Percentiles rank a stretch among this genome's conserved stretches.
Conservation (phyloP, 140 eudicot species). For the Erigeron philadelphicus region DNA sequence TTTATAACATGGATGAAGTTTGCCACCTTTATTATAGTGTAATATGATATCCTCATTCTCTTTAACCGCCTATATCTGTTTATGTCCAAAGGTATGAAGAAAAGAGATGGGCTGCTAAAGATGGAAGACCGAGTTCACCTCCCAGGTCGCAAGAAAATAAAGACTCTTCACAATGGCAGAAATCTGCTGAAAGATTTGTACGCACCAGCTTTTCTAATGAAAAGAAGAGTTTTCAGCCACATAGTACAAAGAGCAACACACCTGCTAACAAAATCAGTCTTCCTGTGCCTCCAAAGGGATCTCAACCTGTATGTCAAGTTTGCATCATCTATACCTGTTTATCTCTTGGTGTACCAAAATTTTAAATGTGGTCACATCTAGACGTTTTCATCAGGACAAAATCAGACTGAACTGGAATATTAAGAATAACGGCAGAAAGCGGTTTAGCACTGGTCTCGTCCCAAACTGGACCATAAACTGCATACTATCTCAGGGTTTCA, state of each 20-base stretch:
- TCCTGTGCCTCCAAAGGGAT: constrained; percentile 71
- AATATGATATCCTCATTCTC: not conserved
- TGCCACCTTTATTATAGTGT: not conserved
- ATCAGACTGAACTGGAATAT: not conserved
- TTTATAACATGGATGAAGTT: not conserved
- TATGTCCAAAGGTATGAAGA: constrained; percentile 55
- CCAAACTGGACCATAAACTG: not conserved
- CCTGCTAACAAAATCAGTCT: constrained; percentile 41
- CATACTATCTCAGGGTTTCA: not conserved
- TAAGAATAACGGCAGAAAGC: not conserved
- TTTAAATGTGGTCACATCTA: not conserved
- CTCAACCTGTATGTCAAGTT: constrained; percentile 53
- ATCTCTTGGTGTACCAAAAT: not conserved
- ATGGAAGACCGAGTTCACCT: constrained; percentile 50
- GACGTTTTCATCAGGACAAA: not conserved
- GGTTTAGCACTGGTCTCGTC: not conserved
- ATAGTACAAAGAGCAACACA: constrained; percentile 27
- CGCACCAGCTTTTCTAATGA: constrained; percentile 36
- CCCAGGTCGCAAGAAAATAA: constrained; percentile 46
- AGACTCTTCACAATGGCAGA: constrained; percentile 41
- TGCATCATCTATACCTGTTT: not conserved
- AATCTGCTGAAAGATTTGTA: constrained; percentile 44
- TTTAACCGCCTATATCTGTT: constrained; percentile 3
- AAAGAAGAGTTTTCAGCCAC: constrained; percentile 35
- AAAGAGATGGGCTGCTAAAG: constrained; percentile 58